phyloP scores from a whole-genome alignment of 139 green algal species.

The Eudorina sp. region DNA sequence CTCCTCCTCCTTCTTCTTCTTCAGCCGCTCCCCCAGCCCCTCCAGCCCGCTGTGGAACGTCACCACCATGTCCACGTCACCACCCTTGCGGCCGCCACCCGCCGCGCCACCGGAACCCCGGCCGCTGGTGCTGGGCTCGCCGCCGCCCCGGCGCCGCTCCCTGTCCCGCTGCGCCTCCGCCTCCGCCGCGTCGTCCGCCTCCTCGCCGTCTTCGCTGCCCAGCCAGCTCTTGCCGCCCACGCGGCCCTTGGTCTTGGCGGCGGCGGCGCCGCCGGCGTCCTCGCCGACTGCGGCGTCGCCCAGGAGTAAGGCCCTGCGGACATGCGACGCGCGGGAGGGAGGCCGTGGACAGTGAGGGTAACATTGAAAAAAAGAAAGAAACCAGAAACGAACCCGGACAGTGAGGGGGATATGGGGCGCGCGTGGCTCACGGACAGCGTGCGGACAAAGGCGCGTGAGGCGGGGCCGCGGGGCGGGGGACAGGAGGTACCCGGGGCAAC shows the following conservation, averaged over 20 bases:
- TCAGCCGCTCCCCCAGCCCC: conserved; percentile 79
- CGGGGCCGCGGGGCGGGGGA: too few relatives aligned
- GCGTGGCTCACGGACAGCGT: too few relatives aligned
- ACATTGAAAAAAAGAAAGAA: too few relatives aligned
- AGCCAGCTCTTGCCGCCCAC: conserved; percentile 75
- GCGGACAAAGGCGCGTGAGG: too few relatives aligned
- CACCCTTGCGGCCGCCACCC: background rate
- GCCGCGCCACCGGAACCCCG: background rate
- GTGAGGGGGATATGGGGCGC: too few relatives aligned
- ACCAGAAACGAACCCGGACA: too few relatives aligned
- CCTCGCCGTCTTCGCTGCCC: conserved; percentile 46
- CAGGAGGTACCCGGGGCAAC: too few relatives aligned
- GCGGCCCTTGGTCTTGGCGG: conserved; percentile 28
- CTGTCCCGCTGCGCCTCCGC: conserved; percentile 31
- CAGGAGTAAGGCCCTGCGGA: conserved; percentile 56
- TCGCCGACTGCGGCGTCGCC: conserved; percentile 3
- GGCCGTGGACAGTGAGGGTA: too few relatives aligned
- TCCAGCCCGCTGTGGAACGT: conserved; percentile 85
- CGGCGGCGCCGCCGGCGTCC: background rate
- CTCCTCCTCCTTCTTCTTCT: conserved; percentile 76
- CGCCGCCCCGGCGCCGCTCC: background rate
- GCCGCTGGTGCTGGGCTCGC: conserved; percentile 43
- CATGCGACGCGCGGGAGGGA: too few relatives aligned
- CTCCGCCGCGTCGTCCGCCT: conserved; percentile 28
- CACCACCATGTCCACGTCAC: conserved; percentile 81